These are phyloP conservation scores for Akebia trifoliata DNA, from an alignment of 164 flowering plant genomes.

Conservation along the genomic window DNA sequence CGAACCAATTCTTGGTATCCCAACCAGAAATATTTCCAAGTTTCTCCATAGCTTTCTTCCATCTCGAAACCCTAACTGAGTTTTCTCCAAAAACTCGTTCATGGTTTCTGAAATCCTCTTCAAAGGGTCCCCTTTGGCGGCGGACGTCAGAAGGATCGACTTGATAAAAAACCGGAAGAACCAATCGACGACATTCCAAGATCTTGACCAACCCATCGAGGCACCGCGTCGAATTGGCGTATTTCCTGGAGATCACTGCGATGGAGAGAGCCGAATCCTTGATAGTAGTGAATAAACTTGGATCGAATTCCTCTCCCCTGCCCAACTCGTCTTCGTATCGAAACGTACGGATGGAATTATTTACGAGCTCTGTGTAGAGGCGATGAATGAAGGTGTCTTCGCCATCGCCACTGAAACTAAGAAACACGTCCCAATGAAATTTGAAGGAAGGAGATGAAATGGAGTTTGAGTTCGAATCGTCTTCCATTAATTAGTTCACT, in stretches of 20 bases:
- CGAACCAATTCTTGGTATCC: background rate
- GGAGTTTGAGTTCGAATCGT: background rate
- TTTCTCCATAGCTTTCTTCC: conserved; percentile 32
- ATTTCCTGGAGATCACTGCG: conserved; percentile 27
- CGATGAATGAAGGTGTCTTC: conserved; percentile 10
- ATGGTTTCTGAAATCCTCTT: conserved; percentile 12
- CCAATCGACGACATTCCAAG: conserved; percentile 15
- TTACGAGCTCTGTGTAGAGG: conserved; percentile 13
- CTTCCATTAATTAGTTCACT: too few relatives aligned
- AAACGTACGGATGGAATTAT: conserved; percentile 11
- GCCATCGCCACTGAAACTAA: conserved; percentile 30
- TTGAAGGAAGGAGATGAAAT: background rate
- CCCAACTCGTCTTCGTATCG: conserved; percentile 10
- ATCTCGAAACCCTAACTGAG: conserved; percentile 11
- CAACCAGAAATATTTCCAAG: conserved; percentile 30
- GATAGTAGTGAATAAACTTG: conserved; percentile 27
- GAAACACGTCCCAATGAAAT: conserved; percentile 22
- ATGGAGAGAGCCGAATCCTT: conserved; percentile 32
- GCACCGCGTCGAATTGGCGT: conserved; percentile 37
- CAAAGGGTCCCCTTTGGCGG: conserved; percentile 9
- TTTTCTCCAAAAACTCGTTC: conserved; percentile 6
- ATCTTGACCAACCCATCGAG: conserved; percentile 34
- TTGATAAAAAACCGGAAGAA: conserved; percentile 37
- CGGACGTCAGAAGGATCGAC: conserved; percentile 37
- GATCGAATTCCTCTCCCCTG: conserved; percentile 24